Evolutionary conservation across 768 basidiomycete species (phyloP).

Genomic region (Boletus rubropictus): DNA sequence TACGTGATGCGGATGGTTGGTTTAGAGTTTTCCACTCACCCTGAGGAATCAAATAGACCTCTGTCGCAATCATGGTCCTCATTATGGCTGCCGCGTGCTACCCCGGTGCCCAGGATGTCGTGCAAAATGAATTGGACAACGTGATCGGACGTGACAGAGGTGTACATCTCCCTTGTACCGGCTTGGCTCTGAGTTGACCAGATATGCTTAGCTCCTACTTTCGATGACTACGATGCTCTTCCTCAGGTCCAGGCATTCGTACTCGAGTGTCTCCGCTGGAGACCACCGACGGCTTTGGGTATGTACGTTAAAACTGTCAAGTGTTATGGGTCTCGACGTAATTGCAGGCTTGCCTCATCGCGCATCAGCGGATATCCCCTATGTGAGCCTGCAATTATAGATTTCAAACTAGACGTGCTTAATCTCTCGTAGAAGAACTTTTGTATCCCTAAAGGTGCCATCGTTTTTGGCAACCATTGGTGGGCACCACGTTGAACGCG

Average conservation of each 20-base stretch:
- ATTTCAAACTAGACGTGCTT: background rate
- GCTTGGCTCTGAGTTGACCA: background rate
- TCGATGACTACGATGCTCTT: conserved; percentile 32
- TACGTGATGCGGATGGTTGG: conserved; percentile 11
- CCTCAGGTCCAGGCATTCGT: conserved; percentile 20
- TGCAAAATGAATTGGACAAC: conserved; percentile 51
- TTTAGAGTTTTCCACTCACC: background rate
- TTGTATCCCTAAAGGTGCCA: conserved; percentile 33
- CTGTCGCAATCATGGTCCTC: conserved; percentile 50
- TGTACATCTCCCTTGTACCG: background rate
- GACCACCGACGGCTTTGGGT: conserved; percentile 35
- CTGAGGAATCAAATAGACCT: conserved; percentile 39
- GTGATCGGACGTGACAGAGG: conserved; percentile 39
- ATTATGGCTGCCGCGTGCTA: conserved; percentile 51
- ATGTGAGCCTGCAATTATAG: conserved; percentile 33
- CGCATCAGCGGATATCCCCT: conserved; percentile 58
- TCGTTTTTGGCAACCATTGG: conserved; percentile 36
- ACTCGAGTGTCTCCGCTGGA: conserved; percentile 39
- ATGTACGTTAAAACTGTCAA: background rate
- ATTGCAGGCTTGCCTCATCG: conserved; percentile 53
- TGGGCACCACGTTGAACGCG: background rate
- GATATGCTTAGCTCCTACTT: conserved; percentile 32
- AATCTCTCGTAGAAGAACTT: conserved; percentile 27
- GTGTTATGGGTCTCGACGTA: background rate
- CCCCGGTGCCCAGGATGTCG: conserved; percentile 44